A percentile compares a stretch with the other conserved stretches of the same genome.
Conservation (phyloP, 345 rosid species). For the Syzygium aqueum region DNA sequence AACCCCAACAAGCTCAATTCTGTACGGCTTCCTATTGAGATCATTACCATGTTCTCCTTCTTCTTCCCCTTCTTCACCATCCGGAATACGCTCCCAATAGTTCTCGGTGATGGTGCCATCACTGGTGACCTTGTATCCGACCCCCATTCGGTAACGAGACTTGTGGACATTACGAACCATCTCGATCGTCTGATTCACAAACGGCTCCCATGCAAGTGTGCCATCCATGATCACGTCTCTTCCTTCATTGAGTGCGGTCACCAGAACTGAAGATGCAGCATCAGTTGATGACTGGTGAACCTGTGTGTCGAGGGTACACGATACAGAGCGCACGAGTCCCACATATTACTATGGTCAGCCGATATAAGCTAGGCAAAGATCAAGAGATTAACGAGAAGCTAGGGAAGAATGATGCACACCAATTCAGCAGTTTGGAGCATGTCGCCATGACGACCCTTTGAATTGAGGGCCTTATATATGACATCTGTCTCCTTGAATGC, state of each 20-base stretch:
- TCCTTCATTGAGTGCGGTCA: constrained; percentile 93
- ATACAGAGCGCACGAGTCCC: background rate
- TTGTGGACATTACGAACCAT: constrained; percentile 87
- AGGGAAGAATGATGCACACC: constrained; percentile 17
- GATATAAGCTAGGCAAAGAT: background rate
- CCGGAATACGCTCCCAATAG: constrained; percentile 51
- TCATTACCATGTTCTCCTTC: constrained; percentile 25
- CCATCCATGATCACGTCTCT: constrained; percentile 96
- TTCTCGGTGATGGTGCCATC: constrained; percentile 59
- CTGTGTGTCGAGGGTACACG: constrained; percentile 9
- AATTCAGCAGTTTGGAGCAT: constrained; percentile 85
- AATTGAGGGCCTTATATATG: constrained; percentile 67
- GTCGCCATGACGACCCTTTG: constrained; percentile 67
- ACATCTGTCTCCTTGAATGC: constrained; percentile 95
- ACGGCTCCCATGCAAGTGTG: constrained; percentile 87
- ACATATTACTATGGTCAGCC: background rate
- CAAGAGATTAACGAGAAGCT: background rate
- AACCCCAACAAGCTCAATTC: constrained; percentile 80
- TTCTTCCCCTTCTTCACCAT: constrained; percentile 25
- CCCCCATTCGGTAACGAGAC: constrained; percentile 67
- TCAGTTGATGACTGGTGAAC: constrained; percentile 87
- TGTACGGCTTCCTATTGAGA: constrained; percentile 48
- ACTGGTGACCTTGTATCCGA: constrained; percentile 54
- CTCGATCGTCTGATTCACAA: constrained; percentile 70
- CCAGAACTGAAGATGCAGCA: constrained; percentile 83